Evolutionary conservation across 1,284 basidiomycete genomes (phyloP).

Genomic region (Irpex sp.): DNA sequence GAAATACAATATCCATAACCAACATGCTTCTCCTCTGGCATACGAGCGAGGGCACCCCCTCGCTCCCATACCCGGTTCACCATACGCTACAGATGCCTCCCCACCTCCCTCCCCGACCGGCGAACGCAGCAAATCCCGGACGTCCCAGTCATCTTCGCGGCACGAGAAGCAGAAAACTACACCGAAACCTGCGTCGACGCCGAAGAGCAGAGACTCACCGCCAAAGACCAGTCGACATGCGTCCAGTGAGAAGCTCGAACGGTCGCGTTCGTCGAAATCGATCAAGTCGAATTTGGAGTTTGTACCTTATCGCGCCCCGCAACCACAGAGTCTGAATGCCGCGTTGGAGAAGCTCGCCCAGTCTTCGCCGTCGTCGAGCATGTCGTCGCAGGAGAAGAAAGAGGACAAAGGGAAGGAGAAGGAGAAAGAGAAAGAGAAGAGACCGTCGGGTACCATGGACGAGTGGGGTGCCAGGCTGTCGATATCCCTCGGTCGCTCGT

Average conservation of each 20-base stretch:
- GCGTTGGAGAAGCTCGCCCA: conserved; percentile 35
- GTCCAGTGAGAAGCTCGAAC: conserved; percentile 2
- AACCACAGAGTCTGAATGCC: conserved; percentile 36
- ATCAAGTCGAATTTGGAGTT: conserved; percentile 12
- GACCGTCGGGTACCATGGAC: neutral
- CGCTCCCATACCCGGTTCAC: conserved; percentile 60
- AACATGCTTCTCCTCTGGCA: conserved; percentile 23
- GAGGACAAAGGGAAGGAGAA: conserved; percentile 1
- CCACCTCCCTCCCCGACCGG: conserved; percentile 19
- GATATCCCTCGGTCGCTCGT: conserved; percentile 7
- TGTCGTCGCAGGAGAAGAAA: neutral
- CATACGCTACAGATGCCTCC: conserved; percentile 46
- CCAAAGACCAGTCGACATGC: neutral
- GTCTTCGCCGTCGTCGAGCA: conserved; percentile 20
- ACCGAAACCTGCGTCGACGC: neutral
- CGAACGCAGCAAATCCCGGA: conserved; percentile 5
- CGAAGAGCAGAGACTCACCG: conserved; percentile 1
- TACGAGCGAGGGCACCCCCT: conserved; percentile 37
- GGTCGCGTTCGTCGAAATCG: conserved; percentile 16
- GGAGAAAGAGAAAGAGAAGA: neutral
- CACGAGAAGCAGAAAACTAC: conserved; percentile 4
- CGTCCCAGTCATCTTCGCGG: neutral
- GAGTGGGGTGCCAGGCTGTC: conserved; percentile 21
- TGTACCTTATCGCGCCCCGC: conserved; percentile 26
- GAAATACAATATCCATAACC: conserved; percentile 12